Percentiles rank a stretch among this genome's conserved stretches.
Evolutionary conservation across 2,329 filamentous ascomycete genomes (phyloP).

Genomic region (Penicillium sp.): DNA sequence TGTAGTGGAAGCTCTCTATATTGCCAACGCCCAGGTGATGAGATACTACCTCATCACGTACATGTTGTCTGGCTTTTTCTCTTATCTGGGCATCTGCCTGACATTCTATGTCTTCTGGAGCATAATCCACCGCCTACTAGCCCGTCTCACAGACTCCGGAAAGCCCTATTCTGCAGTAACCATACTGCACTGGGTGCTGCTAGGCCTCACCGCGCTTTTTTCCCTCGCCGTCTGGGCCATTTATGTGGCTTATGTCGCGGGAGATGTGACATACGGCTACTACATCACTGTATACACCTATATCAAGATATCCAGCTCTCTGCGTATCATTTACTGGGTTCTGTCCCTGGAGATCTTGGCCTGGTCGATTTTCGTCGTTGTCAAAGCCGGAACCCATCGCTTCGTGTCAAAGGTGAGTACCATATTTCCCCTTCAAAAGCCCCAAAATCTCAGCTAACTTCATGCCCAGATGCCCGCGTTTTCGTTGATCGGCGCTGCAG

Average conservation of each 20-base stretch:
- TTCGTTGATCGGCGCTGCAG: slow-evolving; percentile 13
- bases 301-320: slow-evolving; percentile 9
- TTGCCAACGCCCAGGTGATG: slow-evolving; percentile 18
- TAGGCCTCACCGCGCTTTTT: slow-evolving; percentile 10
- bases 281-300: not conserved
- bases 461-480: slow-evolving; percentile 13
- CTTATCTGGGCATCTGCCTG: slow-evolving; percentile 10
- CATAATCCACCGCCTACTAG: slow-evolving; percentile 20
- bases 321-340: slow-evolving; percentile 19
- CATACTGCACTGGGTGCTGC: slow-evolving; percentile 19
- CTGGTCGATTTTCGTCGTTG: slow-evolving; percentile 19
- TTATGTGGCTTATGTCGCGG: slow-evolving; percentile 12
- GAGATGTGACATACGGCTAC: not conserved
- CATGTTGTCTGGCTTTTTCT: slow-evolving; percentile 24
- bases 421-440: not conserved
- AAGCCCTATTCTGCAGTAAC: slow-evolving; percentile 16
- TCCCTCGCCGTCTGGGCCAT: slow-evolving; percentile 18
- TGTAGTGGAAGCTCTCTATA: slow-evolving; percentile 14
- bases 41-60: slow-evolving; percentile 22
- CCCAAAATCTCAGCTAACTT: not conserved
- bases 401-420: slow-evolving; percentile 20
- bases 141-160: slow-evolving; percentile 15
- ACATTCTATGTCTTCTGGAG: slow-evolving; percentile 24
- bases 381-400: slow-evolving; percentile 15
- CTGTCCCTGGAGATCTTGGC: slow-evolving; percentile 24